Base-by-base conservation (phyloP, 345 rosid species). In the Rhodomyrtus tomentosa region DNA sequence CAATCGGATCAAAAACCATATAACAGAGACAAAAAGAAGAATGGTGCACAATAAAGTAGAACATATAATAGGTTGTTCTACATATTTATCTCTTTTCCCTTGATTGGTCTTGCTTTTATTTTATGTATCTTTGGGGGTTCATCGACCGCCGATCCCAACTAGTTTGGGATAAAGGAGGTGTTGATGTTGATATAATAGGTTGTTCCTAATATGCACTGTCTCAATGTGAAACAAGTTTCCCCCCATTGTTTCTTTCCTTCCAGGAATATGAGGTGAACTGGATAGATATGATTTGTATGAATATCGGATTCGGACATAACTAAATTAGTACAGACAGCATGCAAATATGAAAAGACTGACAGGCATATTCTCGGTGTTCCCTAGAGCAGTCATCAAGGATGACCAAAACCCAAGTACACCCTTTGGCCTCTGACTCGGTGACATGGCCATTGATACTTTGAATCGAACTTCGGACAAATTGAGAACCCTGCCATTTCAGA, bases 351-450 rank as follows among this genome's bases (percentile, higher is more conserved):
- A 22, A 81, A 45, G 49, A 92, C 98, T 92, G 87, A 97, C 99
- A 27, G 96, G 93, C 99, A 97, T 95, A 86, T 94, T 97, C 91
- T 97, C 99, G 20, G 98, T 95, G 91, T 96, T 97, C 59, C 99
- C 99, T 85, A 97, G 90, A 82, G 99, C 98, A 90, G 99, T 97
- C 99, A 97, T 97, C 89, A 95, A 88, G 85, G 99, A 96, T 86
- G 94, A 93, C 99, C 99, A 96, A 87, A 97, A 97, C 81, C 99
- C 99, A 89, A 96, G 99, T 45, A 96, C 99, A 84, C 99, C 98
- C 84, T 95, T 92, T 42, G 99, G 99, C 81, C 99, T 89, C 88
- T 95, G 99, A 91, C 98, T 90, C 81, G 98, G 99, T 42, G 99
- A 97, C 99, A 97, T 96, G 56, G 95, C 88, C 99, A 96, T 94